Conservation (phyloP, 2,329 filamentous ascomycete species). For the Fusarium graminum region DNA sequence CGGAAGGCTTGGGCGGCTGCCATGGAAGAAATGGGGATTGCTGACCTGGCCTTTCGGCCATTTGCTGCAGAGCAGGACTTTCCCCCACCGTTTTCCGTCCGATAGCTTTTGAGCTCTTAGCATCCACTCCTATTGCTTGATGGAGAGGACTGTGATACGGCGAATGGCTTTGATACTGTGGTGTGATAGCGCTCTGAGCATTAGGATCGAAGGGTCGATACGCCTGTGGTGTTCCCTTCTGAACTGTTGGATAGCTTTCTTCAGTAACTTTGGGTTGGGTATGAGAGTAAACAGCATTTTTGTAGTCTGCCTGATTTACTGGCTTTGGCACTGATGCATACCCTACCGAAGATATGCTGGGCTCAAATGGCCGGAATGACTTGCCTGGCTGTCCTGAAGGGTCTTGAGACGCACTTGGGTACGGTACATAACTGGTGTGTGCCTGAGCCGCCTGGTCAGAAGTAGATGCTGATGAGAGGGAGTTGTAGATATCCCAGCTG, state of each 20-base stretch:
- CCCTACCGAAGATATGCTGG: neutral
- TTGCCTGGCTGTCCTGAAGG: neutral
- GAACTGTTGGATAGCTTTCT: neutral
- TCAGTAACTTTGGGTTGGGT: neutral
- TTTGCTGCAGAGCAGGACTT: too few relatives aligned
- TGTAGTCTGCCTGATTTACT: neutral
- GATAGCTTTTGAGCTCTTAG: too few relatives aligned
- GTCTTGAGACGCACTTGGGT: neutral
- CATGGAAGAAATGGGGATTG: too few relatives aligned
- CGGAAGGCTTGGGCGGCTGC: too few relatives aligned
- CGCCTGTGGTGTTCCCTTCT: neutral
- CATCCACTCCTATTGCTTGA: too few relatives aligned
- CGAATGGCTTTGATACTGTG: too few relatives aligned
- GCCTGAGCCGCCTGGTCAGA: neutral
- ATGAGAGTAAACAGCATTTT: neutral
- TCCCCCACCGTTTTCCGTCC: too few relatives aligned
- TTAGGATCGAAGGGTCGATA: neutral
- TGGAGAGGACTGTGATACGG: too few relatives aligned
- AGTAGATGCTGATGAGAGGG: neutral
- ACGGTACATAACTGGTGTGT: constrained; percentile 8
- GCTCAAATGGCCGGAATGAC: constrained; percentile 8
- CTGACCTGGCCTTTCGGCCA: too few relatives aligned
- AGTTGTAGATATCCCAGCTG: constrained; percentile 19
- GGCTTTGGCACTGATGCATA: neutral
- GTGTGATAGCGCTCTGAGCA: too few relatives aligned